Percentiles rank a stretch among this genome's conserved stretches.
Evolutionary conservation across 441 rosid species (phyloP).

Genomic region (Aquilaria agallochum): DNA sequence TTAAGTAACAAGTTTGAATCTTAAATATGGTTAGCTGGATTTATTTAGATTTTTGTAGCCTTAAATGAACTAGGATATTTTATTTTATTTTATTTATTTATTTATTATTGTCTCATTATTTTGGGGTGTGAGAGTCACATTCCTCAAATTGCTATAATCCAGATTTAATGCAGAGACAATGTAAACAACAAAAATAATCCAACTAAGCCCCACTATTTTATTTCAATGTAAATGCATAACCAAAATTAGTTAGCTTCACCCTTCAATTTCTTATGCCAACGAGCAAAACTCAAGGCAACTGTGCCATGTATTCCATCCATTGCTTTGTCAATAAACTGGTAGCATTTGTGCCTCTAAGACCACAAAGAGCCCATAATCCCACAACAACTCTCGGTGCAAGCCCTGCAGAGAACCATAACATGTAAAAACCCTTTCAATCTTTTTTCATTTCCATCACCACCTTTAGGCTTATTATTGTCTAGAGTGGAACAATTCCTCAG

Average conservation of each 20-base stretch:
- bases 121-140: too few species aligned
- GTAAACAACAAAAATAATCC: too few species aligned
- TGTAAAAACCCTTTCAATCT: neutral
- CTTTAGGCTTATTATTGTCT: neutral
- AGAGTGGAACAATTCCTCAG: neutral
- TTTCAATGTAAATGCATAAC: too few species aligned
- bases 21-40: too few species aligned
- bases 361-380: conserved; percentile 25
- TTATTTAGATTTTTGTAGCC: too few species aligned
- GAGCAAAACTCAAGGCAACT: neutral
- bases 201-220: too few species aligned
- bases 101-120: too few species aligned
- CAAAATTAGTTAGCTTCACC: too few species aligned
- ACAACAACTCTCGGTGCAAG: conserved; percentile 7
- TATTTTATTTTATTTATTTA: neutral
- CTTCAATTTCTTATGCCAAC: neutral
- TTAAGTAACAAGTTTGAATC: too few species aligned
- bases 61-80: too few species aligned
- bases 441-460: neutral
- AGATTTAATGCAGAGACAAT: too few species aligned
- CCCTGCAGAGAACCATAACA: conserved; percentile 7
- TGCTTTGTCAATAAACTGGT: conserved; percentile 10
- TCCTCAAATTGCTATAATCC: too few species aligned
- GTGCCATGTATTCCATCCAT: neutral
- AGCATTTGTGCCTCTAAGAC: conserved; percentile 19